Conservation (phyloP, 352 stramenopile species). For the Globisporangium echinulatum region DNA sequence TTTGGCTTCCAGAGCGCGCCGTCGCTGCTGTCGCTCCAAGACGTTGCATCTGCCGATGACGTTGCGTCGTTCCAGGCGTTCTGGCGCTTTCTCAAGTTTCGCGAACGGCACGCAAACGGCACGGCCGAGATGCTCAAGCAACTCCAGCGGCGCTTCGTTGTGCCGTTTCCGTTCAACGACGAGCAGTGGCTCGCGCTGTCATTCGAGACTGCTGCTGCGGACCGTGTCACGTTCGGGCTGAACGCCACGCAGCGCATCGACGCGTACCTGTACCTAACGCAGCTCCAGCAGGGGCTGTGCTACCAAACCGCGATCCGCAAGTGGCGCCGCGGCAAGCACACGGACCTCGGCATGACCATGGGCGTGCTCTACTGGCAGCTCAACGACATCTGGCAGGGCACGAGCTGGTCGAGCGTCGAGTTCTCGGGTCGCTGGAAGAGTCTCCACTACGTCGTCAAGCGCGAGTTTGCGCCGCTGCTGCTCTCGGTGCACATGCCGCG, state of each 20-base stretch:
- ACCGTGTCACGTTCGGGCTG: constrained; percentile 23
- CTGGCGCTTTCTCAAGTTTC: constrained; percentile 69
- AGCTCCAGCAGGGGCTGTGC: constrained; percentile 74
- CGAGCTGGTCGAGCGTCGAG: constrained; percentile 84
- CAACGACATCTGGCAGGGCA: constrained; percentile 85
- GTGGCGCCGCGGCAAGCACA: constrained; percentile 61
- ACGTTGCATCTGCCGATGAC: constrained; percentile 45
- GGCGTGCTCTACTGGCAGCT: constrained; percentile 87
- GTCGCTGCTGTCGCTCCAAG: constrained; percentile 38
- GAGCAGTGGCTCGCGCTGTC: constrained; percentile 41
- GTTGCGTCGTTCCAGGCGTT: constrained; percentile 68
- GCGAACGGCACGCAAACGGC: constrained; percentile 76
- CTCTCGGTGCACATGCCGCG: constrained; percentile 31
- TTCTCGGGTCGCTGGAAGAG: constrained; percentile 76
- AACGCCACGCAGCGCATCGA: constrained; percentile 39
- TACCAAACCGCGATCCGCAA: constrained; percentile 71
- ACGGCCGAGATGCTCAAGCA: constrained; percentile 68
- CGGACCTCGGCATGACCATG: constrained; percentile 49
- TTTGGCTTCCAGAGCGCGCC: constrained; percentile 84
- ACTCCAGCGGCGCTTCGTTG: constrained; percentile 57
- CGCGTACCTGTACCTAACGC: constrained; percentile 66
- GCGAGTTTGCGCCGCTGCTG: constrained; percentile 63
- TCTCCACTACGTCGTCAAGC: constrained; percentile 68
- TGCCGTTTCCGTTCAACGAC: constrained; percentile 57
- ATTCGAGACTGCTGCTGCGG: constrained; percentile 8